Conservation (phyloP, 805 yeast genomes). For the Candida loeiensis region DNA sequence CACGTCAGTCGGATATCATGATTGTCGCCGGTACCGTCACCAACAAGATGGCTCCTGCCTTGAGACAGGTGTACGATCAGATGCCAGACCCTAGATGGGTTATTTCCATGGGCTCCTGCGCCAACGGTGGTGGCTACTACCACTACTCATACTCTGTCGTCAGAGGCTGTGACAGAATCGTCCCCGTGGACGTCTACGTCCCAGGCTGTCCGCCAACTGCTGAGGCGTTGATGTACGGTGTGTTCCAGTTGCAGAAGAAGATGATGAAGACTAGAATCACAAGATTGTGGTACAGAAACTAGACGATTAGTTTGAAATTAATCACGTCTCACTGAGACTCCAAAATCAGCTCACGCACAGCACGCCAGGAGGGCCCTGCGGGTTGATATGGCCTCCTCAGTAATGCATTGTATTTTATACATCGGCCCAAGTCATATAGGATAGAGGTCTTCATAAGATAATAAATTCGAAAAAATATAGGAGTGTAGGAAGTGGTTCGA, state of each 20-base stretch:
- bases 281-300: constrained; percentile 78
- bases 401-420: constrained; percentile 12
- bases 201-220: constrained; percentile 94
- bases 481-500: neutral
- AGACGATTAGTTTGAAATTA: constrained; percentile 9
- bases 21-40: constrained; percentile 91
- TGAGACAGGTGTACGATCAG: constrained; percentile 89
- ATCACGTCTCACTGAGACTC: too few species aligned
- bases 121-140: constrained; percentile 91
- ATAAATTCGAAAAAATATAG: neutral
- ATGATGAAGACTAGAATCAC: constrained; percentile 79
- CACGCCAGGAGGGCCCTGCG: too few species aligned
- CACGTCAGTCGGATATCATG: constrained; percentile 89
- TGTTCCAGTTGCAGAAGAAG: constrained; percentile 84
- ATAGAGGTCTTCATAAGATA: neutral
- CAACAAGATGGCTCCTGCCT: constrained; percentile 90
- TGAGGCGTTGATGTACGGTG: constrained; percentile 88
- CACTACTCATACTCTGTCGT: constrained; percentile 87
- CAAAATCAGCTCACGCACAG: neutral
- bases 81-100: constrained; percentile 97
- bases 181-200: constrained; percentile 86
- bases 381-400: neutral
- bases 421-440: constrained; percentile 1
- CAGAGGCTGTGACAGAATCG: constrained; percentile 83
- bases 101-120: constrained; percentile 91